These are phyloP conservation scores for Coriolopsis trogii DNA, from an alignment of 1,284 basidiomycete genomes.

Conservation along the genomic window DNA sequence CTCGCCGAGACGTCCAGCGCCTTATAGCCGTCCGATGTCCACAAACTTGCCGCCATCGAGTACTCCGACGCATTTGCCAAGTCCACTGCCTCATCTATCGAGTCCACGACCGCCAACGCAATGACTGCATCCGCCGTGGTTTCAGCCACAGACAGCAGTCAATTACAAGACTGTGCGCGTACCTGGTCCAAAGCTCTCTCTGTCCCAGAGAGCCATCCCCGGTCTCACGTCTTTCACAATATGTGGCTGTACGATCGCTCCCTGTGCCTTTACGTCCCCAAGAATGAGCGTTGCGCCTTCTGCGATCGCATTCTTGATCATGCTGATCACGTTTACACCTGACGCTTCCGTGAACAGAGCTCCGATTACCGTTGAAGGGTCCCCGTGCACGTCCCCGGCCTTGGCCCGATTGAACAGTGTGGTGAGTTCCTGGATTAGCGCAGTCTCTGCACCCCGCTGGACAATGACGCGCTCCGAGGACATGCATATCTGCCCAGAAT, in stretches of 20 bases:
- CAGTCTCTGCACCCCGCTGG: slow-evolving; percentile 39
- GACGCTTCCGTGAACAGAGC: slow-evolving; percentile 53
- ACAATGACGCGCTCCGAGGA: slow-evolving; percentile 70
- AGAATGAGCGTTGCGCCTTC: slow-evolving; percentile 55
- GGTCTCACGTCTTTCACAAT: slow-evolving; percentile 50
- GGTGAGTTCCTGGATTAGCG: slow-evolving; percentile 28
- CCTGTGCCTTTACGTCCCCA: slow-evolving; percentile 46
- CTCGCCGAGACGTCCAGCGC: slow-evolving; percentile 52
- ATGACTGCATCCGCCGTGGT: slow-evolving; percentile 40
- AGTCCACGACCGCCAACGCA: slow-evolving; percentile 45
- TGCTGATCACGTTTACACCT: slow-evolving; percentile 50
- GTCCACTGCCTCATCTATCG: slow-evolving; percentile 54
- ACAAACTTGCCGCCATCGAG: slow-evolving; percentile 54
- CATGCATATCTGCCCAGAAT: slow-evolving; percentile 76
- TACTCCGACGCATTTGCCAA: slow-evolving; percentile 59
- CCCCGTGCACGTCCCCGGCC: slow-evolving; percentile 37
- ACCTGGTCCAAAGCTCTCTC: slow-evolving; percentile 66
- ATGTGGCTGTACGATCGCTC: slow-evolving; percentile 56
- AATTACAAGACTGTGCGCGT: slow-evolving; percentile 21
- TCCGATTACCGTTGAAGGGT: slow-evolving; percentile 33
- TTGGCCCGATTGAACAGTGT: slow-evolving; percentile 41
- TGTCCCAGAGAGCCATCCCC: slow-evolving; percentile 54
- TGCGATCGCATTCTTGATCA: slow-evolving; percentile 53
- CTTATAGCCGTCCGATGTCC: slow-evolving; percentile 51
- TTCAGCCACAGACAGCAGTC: neutral